These are phyloP conservation scores for Kluyveromyces sp. DNA, from an alignment of 1,139 yeast genomes.

Conservation along the genomic window DNA sequence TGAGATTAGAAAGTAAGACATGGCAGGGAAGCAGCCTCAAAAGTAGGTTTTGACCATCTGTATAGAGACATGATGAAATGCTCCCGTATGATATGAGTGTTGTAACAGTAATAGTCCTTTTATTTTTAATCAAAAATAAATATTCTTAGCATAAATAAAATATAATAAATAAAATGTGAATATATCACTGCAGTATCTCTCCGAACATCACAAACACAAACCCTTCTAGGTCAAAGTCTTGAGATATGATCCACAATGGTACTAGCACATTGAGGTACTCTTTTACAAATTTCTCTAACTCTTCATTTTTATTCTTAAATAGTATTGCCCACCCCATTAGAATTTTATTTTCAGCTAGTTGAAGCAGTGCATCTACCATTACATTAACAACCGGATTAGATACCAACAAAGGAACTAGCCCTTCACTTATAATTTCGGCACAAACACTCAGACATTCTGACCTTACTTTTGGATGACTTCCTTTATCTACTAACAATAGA, in stretches of 20 bases:
- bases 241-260: constrained; percentile 65
- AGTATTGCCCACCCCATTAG: not conserved
- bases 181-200: constrained; percentile 3
- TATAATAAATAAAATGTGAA: constrained; percentile 2
- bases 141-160: constrained; percentile 1
- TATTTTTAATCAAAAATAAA: constrained; percentile 2
- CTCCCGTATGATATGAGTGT: not conserved
- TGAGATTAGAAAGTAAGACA: too few relatives aligned
- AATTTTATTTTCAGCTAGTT: not conserved
- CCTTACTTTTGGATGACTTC: too few relatives aligned
- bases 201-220: constrained; percentile 4
- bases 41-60: not conserved
- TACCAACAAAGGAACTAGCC: too few relatives aligned
- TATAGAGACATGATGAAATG: too few relatives aligned
- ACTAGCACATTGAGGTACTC: constrained; percentile 52
- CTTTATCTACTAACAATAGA: too few relatives aligned
- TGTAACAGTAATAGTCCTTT: not conserved
- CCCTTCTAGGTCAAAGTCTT: constrained; percentile 4
- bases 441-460: too few relatives aligned
- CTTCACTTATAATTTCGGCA: too few relatives aligned
- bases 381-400: too few relatives aligned
- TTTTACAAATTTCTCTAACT: constrained; percentile 51
- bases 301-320: constrained; percentile 52
- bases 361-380: constrained; percentile 33
- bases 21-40: too few relatives aligned